phyloP scores from a whole-genome alignment of 2,329 filamentous ascomycete species.

The Trichoderma lentiforme region DNA sequence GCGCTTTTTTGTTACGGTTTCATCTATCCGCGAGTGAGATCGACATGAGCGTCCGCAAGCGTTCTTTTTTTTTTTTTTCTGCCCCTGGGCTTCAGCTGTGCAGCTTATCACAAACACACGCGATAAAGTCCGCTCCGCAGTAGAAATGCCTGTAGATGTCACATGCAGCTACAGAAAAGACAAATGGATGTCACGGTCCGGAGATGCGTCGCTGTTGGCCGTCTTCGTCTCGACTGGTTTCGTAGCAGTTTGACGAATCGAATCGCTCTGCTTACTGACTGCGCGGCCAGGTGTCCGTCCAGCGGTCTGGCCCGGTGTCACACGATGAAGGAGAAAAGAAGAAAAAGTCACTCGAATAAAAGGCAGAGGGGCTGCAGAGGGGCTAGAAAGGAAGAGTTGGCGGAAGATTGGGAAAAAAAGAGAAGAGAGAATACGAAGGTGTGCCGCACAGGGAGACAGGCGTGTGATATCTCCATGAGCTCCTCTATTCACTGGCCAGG shows the following conservation, averaged over 20 bases:
- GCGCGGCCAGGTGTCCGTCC: background rate
- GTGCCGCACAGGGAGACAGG: slow-evolving; percentile 15
- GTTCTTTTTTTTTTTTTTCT: background rate
- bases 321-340: background rate
- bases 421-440: slow-evolving; percentile 17
- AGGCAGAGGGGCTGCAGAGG: slow-evolving; percentile 1
- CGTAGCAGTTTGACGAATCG: slow-evolving; percentile 2
- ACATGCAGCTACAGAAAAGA: background rate
- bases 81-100: background rate
- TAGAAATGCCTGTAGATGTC: background rate
- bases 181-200: background rate
- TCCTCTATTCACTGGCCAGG: slow-evolving; percentile 13
- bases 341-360: background rate
- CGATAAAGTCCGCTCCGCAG: background rate
- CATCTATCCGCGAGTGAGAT: slow-evolving; percentile 13
- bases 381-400: background rate
- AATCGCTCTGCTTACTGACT: slow-evolving; percentile 4
- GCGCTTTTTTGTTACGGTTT: slow-evolving; percentile 4
- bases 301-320: background rate
- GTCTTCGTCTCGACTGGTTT: background rate
- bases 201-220: background rate
- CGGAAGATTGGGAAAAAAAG: background rate
- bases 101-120: background rate
- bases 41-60: slow-evolving; percentile 1
- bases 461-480: slow-evolving; percentile 9